phyloP scores from a whole-genome alignment of 768 basidiomycete genomes.

The Hygrocybe punicea region DNA sequence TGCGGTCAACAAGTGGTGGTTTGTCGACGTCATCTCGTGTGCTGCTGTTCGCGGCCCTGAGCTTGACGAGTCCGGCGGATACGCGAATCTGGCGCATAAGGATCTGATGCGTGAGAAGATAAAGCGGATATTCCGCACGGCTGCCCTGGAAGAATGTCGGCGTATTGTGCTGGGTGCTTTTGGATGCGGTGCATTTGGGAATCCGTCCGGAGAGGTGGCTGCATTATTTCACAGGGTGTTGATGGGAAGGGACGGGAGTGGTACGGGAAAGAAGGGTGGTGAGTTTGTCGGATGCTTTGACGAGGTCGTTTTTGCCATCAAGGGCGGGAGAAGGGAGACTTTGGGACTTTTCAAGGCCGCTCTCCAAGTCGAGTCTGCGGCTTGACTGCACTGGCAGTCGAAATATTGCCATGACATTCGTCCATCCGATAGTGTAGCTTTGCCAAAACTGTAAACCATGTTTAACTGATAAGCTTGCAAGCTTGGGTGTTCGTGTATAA shows the following conservation, averaged over 20 bases:
- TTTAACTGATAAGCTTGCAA: too few relatives aligned
- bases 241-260: slow-evolving; percentile 15
- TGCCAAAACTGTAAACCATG: too few relatives aligned
- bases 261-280: slow-evolving; percentile 11
- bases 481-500: too few relatives aligned
- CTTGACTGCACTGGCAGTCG: too few relatives aligned
- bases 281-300: slow-evolving; percentile 20
- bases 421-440: too few relatives aligned
- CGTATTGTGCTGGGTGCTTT: slow-evolving; percentile 18
- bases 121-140: slow-evolving; percentile 15
- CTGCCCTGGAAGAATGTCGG: slow-evolving; percentile 11
- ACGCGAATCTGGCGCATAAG: slow-evolving; percentile 11
- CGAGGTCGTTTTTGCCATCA: slow-evolving; percentile 18
- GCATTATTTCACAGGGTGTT: slow-evolving; percentile 16
- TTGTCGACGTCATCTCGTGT: slow-evolving; percentile 21
- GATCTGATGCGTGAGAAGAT: slow-evolving; percentile 23
- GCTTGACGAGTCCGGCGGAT: slow-evolving; percentile 10
- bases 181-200: slow-evolving; percentile 20
- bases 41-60: slow-evolving; percentile 19
- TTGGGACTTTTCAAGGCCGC: slow-evolving; percentile 20
- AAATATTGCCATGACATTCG: too few relatives aligned
- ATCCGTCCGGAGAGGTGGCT: slow-evolving; percentile 18
- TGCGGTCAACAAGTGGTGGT: slow-evolving; percentile 16
- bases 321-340: slow-evolving; percentile 14
- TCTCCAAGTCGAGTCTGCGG: too few relatives aligned